phyloP scores from a whole-genome alignment of 345 rosid species.

The Raphanus raphanistrum region DNA sequence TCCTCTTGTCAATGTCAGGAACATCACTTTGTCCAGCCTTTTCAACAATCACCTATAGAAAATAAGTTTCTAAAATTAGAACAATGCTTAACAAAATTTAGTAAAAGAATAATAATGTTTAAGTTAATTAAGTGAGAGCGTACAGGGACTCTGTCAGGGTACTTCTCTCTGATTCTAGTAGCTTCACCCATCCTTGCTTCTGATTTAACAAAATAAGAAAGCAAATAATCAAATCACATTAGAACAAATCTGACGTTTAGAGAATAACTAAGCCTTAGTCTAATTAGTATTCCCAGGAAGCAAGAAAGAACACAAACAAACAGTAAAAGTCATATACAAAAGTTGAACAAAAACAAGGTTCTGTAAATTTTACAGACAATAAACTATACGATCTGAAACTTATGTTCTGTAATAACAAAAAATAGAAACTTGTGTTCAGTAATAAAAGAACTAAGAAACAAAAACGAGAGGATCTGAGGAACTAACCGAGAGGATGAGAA shows the following conservation, averaged over 20 bases:
- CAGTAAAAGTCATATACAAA: neutral
- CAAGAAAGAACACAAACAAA: neutral
- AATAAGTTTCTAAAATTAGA: constrained; percentile 3
- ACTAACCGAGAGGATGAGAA: constrained; percentile 77
- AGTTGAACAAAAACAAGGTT: neutral
- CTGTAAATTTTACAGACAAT: neutral
- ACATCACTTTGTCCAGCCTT: constrained; percentile 85
- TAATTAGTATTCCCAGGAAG: neutral
- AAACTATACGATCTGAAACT: neutral
- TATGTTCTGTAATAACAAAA: neutral
- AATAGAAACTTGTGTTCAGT: neutral
- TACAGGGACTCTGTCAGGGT: constrained; percentile 93
- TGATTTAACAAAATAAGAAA: constrained; percentile 31
- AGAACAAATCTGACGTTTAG: neutral
- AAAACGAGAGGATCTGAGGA: constrained; percentile 3
- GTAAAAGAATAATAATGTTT: neutral
- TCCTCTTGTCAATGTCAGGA: constrained; percentile 95
- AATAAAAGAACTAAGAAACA: neutral
- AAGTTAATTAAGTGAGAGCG: constrained; percentile 4
- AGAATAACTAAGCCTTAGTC: neutral
- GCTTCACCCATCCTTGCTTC: constrained; percentile 90
- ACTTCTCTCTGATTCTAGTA: constrained; percentile 77
- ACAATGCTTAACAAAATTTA: constrained; percentile 15
- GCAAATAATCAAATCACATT: neutral
- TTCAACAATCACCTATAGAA: constrained; percentile 81